Percentiles rank a stretch among this genome's conserved stretches.
These are phyloP conservation scores for Cryptosporidium andersoni DNA, from an alignment of 169 alveolate genomes.

Conservation along the genomic window DNA sequence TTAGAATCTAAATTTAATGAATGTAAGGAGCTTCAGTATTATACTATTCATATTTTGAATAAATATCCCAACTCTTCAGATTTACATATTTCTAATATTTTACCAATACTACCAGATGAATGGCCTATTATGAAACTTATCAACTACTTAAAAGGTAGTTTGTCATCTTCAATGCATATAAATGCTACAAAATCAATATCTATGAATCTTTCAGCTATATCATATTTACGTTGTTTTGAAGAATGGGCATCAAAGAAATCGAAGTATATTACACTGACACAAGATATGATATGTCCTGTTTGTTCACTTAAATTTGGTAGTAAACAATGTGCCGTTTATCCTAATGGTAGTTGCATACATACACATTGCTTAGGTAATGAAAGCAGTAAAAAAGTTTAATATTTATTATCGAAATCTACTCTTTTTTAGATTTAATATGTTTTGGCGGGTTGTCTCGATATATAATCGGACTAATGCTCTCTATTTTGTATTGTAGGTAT, in stretches of 20 bases:
- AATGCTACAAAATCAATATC: constrained; percentile 35
- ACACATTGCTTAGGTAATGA: constrained; percentile 53
- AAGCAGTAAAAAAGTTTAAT: background rate
- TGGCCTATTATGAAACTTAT: constrained; percentile 53
- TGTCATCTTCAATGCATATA: constrained; percentile 16
- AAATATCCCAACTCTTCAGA: constrained; percentile 39
- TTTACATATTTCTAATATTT: constrained; percentile 10
- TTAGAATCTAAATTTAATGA: background rate
- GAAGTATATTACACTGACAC: constrained; percentile 51
- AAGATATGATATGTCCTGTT: constrained; percentile 59
- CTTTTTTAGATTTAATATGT: background rate
- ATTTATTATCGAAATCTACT: background rate
- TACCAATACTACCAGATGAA: constrained; percentile 43
- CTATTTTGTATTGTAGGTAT: background rate
- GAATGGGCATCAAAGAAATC: constrained; percentile 35
- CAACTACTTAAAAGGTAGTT: constrained; percentile 26
- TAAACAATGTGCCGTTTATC: constrained; percentile 57
- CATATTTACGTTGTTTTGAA: constrained; percentile 42
- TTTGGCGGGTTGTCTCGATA: constrained; percentile 4
- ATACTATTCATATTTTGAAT: constrained; percentile 26
- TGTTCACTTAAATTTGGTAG: constrained; percentile 60
- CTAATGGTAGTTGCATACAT: constrained; percentile 61
- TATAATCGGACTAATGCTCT: background rate
- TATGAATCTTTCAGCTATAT: constrained; percentile 45
- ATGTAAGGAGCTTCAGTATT: constrained; percentile 6